phyloP scores from a whole-genome alignment of 75 land plant species.

The Cunninghamia lanceolata region DNA sequence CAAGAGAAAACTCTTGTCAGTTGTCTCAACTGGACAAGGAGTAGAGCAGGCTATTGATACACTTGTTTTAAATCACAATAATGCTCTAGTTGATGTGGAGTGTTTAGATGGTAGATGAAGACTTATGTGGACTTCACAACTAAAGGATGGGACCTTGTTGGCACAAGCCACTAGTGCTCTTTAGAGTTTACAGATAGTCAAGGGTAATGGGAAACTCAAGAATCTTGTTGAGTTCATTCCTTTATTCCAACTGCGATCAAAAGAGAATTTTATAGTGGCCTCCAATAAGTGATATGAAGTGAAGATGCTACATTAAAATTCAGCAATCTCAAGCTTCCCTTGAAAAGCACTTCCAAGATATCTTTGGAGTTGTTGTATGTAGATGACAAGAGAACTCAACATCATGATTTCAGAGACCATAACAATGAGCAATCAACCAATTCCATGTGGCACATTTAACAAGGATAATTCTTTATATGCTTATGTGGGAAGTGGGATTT shows the following conservation, averaged over 20 bases:
- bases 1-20: slow-evolving; percentile 69
- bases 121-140: slow-evolving; percentile 91
- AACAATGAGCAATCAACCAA: too few species aligned
- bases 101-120: slow-evolving; percentile 73
- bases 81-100: slow-evolving; percentile 30
- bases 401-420: too few species aligned
- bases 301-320: too few species aligned
- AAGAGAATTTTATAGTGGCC: slow-evolving; percentile 55
- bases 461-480: too few species aligned
- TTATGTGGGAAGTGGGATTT: too few species aligned
- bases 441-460: too few species aligned
- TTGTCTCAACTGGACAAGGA: slow-evolving; percentile 54
- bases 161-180: slow-evolving; percentile 65
- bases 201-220: slow-evolving; percentile 54
- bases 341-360: too few species aligned
- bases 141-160: slow-evolving; percentile 75
- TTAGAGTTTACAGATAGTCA: slow-evolving; percentile 76
- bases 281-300: too few species aligned
- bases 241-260: slow-evolving; percentile 56
- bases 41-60: slow-evolving; percentile 77
- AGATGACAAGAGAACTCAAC: too few species aligned
- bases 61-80: slow-evolving; percentile 42
- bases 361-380: too few species aligned
- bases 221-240: slow-evolving; percentile 62
- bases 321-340: too few species aligned